These are phyloP conservation scores for Cucumis melo DNA, from an alignment of 306 rosid genomes.

Conservation along the genomic window DNA sequence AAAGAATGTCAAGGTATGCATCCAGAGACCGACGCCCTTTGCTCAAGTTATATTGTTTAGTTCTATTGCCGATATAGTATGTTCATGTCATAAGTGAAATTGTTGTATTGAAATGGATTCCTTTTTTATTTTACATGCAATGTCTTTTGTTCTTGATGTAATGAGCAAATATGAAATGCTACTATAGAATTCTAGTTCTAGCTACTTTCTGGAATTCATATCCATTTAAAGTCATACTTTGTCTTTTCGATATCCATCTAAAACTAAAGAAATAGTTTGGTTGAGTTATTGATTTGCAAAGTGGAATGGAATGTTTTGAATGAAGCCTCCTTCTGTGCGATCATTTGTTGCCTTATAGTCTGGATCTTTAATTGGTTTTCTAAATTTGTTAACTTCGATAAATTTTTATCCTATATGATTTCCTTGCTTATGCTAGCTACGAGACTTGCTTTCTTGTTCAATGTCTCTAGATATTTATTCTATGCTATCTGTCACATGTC, in stretches of 20 bases:
- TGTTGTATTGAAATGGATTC: neutral
- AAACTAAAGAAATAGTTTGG: neutral
- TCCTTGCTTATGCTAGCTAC: neutral
- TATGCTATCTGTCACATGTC: neutral
- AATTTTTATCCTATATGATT: neutral
- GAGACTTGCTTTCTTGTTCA: neutral
- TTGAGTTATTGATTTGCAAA: neutral
- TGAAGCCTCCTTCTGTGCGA: neutral
- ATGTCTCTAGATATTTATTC: neutral
- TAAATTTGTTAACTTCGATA: neutral
- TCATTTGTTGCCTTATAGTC: neutral
- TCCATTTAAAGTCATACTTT: neutral
- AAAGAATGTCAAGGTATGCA: conserved; percentile 24
- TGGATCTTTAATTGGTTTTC: neutral
- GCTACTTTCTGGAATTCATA: neutral
- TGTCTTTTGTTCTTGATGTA: neutral
- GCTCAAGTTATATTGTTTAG: neutral
- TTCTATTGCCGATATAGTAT: neutral
- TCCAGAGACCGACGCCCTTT: neutral
- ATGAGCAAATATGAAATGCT: neutral
- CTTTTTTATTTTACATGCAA: neutral
- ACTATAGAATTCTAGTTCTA: neutral
- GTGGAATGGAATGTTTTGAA: neutral
- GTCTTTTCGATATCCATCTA: neutral
- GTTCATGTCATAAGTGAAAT: neutral